A percentile compares a stretch with the other conserved stretches of the same genome.
phyloP scores from a whole-genome alignment of 225 moss, liverwort and hornwort genomes.

The Sphagnum tenellum region DNA sequence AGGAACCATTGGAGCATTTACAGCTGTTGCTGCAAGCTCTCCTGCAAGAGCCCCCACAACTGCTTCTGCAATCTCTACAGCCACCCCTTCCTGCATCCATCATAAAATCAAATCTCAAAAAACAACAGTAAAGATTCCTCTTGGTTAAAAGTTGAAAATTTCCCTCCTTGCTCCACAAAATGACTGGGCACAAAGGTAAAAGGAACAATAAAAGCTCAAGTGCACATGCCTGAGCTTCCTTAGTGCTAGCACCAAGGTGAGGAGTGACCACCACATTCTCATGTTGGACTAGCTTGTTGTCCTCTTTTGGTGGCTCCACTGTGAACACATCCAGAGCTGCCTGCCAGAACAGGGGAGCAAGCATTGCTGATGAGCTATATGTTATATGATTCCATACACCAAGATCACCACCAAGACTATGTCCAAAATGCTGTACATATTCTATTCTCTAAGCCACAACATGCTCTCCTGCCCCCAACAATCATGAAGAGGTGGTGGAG shows the following conservation, averaged over 20 bases:
- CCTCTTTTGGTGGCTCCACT: slow-evolving; percentile 69
- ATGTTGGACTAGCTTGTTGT: slow-evolving; percentile 53
- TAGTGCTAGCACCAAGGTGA: slow-evolving; percentile 88
- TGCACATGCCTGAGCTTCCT: slow-evolving; percentile 71
- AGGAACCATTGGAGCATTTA: slow-evolving; percentile 97
- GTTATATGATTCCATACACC: no score
- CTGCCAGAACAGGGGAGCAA: slow-evolving; percentile 15
- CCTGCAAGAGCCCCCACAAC: slow-evolving; percentile 91
- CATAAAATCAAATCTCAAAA: neutral
- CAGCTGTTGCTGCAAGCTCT: slow-evolving; percentile 89
- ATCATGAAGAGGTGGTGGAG: no score
- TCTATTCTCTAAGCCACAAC: no score
- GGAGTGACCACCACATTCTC: slow-evolving; percentile 81
- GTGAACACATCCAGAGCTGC: slow-evolving; percentile 96
- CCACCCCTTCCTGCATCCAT: slow-evolving; percentile 76
- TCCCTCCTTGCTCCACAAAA: no score
- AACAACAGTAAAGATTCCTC: no score
- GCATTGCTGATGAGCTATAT: no score
- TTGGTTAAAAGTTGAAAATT: no score
- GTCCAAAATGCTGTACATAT: no score
- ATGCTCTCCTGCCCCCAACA: no score
- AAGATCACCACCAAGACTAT: no score
- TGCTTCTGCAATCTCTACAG: slow-evolving; percentile 94
- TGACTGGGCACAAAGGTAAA: no score
- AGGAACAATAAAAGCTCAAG: neutral